Base-by-base conservation (phyloP, 2,329 filamentous ascomycete genomes). In the Ophioceras dolichostomum region DNA sequence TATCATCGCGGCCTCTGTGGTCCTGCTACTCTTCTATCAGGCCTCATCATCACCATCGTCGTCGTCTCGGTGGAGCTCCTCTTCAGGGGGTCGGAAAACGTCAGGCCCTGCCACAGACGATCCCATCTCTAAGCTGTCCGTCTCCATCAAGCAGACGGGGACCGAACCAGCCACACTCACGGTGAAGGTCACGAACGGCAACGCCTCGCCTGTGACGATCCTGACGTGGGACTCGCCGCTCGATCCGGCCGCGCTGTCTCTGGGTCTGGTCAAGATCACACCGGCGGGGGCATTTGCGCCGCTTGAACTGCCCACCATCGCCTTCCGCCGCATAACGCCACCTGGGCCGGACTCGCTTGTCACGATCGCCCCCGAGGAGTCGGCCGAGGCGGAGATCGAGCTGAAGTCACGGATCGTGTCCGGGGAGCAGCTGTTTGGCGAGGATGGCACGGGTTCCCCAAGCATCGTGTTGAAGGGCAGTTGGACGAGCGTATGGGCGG, bases 211-310 rank as follows among this genome's bases (percentile, higher is more conserved):
- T n/a, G 26, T 41, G 8, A 45, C 43, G 3, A 26, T 45, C 18
- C 36, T 45, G 14, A 41, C 39, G 12, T 45, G 41, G 39, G 38
- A 39, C 29, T 39, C 39, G 3, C 43, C 43, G 2, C 41, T 45
- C 21, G 43, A 45, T 22, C 24, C 34, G 5, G 28, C 39, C 12
- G 41, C 39, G 17, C 32, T 45, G 10, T 31, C 22, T 2, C 43
- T 45, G 20, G 41, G 36, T 9, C 36, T 45, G 2, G 27, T 41
- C 17, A 16, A 34, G 13, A 34, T 41, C 21, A 24, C 19, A 12
- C 37, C 41, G 4, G 17, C 36, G 12, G 21, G 32, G 7, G 12
- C 38, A 10, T 16, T 22, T 12, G 32, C 34, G 13, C 38, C 32
- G 17, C 29, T 44, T 2, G 37, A 39, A 5, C 27, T 42, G 16